Conservation (phyloP, 1,139 yeast genomes). For the Blastobotrys ciferrii region DNA sequence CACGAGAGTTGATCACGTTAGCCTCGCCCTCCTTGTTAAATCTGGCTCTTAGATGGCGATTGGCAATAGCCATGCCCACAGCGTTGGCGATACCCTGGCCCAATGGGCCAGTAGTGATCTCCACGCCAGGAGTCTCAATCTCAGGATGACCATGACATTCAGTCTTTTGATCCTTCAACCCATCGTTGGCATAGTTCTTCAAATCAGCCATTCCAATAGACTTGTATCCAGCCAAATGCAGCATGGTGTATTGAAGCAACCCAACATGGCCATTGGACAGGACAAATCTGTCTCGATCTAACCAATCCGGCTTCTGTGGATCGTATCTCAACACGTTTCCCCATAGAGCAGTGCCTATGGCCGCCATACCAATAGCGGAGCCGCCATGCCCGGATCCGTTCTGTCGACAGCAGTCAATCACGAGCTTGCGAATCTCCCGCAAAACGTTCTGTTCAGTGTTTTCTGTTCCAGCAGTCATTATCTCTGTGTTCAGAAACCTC, state of each 20-base stretch:
- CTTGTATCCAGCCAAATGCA: constrained; percentile 38
- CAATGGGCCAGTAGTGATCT: constrained; percentile 43
- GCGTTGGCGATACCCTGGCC: constrained; percentile 44
- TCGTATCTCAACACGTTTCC: constrained; percentile 35
- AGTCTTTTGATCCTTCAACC: constrained; percentile 9
- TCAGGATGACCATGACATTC: constrained; percentile 43
- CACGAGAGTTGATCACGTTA: constrained; percentile 33
- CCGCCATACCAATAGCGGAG: constrained; percentile 44
- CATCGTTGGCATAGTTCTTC: constrained; percentile 33
- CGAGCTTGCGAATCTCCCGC: constrained; percentile 15
- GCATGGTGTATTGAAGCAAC: constrained; percentile 37
- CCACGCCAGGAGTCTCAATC: constrained; percentile 40
- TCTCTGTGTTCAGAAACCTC: neutral
- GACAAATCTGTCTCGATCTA: constrained; percentile 41
- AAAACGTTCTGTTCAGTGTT: neutral
- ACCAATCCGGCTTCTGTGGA: constrained; percentile 36
- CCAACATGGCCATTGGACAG: constrained; percentile 41
- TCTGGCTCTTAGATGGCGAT: constrained; percentile 37
- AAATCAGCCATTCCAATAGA: constrained; percentile 38
- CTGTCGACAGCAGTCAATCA: constrained; percentile 18
- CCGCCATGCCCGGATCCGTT: constrained; percentile 39
- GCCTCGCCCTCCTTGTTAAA: constrained; percentile 38
- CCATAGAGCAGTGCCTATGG: constrained; percentile 41
- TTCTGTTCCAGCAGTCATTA: constrained; percentile 1
- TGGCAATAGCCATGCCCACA: constrained; percentile 42